Conservation (phyloP, 164 flowering plant genomes). For the Magnolia sinica region DNA sequence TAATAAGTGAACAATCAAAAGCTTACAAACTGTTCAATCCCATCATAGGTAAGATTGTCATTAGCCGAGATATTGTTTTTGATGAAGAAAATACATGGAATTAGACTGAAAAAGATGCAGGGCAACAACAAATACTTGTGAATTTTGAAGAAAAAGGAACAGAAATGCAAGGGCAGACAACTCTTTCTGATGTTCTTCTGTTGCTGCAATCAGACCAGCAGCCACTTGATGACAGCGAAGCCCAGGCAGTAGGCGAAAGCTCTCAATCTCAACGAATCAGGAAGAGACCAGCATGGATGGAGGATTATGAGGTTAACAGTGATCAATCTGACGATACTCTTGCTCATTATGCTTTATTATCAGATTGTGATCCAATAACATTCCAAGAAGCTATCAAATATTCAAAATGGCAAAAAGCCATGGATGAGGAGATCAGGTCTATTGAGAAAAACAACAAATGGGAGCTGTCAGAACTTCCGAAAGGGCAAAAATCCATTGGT, state of each 20-base stretch:
- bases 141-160: conserved; percentile 2
- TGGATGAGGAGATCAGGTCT: conserved; percentile 4
- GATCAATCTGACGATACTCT: too few relatives aligned
- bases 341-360: neutral
- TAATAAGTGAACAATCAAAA: too few relatives aligned
- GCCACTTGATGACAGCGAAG: neutral
- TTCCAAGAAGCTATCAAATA: neutral
- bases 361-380: neutral
- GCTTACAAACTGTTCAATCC: too few relatives aligned
- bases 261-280: neutral
- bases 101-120: too few relatives aligned
- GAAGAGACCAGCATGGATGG: too few relatives aligned
- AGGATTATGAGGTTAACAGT: too few relatives aligned
- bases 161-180: neutral
- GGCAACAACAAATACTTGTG: neutral
- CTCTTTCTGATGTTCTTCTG: neutral
- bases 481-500: too few relatives aligned
- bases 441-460: neutral
- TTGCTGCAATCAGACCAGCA: neutral
- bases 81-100: too few relatives aligned
- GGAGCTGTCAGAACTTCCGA: too few relatives aligned
- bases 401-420: neutral
- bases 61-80: too few relatives aligned
- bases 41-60: too few relatives aligned
- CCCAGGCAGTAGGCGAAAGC: neutral